phyloP scores from a whole-genome alignment of 495 filamentous ascomycete genomes.

The Penicillium flavigenum region DNA sequence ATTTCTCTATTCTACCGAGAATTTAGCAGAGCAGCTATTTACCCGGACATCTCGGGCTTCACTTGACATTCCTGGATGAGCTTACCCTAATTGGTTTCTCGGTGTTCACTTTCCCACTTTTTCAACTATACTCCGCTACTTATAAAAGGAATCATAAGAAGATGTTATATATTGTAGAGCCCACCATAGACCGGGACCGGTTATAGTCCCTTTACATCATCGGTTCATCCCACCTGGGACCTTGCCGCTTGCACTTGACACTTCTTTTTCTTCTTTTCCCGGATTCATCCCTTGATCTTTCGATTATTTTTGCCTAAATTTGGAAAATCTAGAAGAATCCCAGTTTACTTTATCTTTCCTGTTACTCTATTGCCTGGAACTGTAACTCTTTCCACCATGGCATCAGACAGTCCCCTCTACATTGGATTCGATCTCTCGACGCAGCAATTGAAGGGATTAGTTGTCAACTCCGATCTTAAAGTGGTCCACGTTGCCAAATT shows the following conservation, averaged over 20 bases:
- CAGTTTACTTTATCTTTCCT: neutral
- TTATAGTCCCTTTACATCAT: slow-evolving; percentile 14
- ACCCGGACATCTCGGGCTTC: slow-evolving; percentile 9
- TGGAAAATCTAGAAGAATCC: neutral
- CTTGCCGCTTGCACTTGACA: slow-evolving; percentile 5
- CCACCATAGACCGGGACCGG: slow-evolving; percentile 2
- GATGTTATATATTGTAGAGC: neutral
- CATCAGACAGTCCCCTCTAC: slow-evolving; percentile 62
- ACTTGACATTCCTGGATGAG: neutral
- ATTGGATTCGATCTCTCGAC: slow-evolving; percentile 96
- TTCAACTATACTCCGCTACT: too few species aligned
- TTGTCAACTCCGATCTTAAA: slow-evolving; percentile 68
- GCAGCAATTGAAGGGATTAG: slow-evolving; percentile 91
- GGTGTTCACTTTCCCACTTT: neutral
- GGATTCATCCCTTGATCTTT: neutral
- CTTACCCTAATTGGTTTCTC: slow-evolving; percentile 5
- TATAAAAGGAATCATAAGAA: neutral
- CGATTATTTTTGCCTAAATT: neutral
- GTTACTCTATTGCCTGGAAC: neutral
- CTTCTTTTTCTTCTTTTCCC: neutral
- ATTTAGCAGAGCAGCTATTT: slow-evolving; percentile 17
- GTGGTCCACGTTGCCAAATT: slow-evolving; percentile 52
- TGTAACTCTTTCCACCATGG: slow-evolving; percentile 27
- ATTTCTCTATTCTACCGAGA: slow-evolving; percentile 6
- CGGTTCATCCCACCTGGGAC: neutral